Conservation (phyloP, 768 basidiomycete genomes). For the Naganishia antarctica region DNA sequence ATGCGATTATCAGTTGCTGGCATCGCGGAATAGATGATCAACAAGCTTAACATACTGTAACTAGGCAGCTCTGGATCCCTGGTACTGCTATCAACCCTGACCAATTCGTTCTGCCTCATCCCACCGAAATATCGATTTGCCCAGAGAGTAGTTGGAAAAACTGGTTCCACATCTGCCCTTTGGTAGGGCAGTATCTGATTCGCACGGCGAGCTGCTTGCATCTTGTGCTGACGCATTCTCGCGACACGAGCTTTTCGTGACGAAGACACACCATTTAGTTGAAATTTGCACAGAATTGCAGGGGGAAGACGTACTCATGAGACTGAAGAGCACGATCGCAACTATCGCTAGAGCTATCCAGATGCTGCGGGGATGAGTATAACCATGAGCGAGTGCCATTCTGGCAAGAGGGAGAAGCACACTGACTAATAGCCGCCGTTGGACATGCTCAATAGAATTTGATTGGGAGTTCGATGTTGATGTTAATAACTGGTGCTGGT, state of each 20-base stretch:
- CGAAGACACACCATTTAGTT: not conserved
- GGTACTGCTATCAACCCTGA: conserved; percentile 8
- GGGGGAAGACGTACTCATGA: conserved; percentile 3
- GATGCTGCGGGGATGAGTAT: not conserved
- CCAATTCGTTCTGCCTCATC: not conserved
- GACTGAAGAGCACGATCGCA: not conserved
- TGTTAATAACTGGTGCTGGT: too few relatives aligned
- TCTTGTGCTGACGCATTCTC: conserved; percentile 9
- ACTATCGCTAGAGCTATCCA: conserved; percentile 16
- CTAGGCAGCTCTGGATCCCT: conserved; percentile 4
- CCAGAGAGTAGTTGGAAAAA: conserved; percentile 12
- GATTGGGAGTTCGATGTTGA: too few relatives aligned
- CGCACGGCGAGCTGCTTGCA: conserved; percentile 1
- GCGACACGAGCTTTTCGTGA: not conserved
- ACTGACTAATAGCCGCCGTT: conserved; percentile 14
- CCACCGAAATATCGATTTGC: not conserved
- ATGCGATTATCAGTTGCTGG: not conserved
- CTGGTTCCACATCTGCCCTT: not conserved
- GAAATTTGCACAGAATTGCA: not conserved
- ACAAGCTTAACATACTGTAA: not conserved
- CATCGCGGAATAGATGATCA: not conserved
- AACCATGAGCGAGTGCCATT: not conserved
- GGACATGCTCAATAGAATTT: not conserved
- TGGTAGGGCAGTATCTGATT: conserved; percentile 1
- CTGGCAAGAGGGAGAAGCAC: too few relatives aligned